phyloP scores from a whole-genome alignment of 306 rosid species.

The Abrus precatorius region DNA sequence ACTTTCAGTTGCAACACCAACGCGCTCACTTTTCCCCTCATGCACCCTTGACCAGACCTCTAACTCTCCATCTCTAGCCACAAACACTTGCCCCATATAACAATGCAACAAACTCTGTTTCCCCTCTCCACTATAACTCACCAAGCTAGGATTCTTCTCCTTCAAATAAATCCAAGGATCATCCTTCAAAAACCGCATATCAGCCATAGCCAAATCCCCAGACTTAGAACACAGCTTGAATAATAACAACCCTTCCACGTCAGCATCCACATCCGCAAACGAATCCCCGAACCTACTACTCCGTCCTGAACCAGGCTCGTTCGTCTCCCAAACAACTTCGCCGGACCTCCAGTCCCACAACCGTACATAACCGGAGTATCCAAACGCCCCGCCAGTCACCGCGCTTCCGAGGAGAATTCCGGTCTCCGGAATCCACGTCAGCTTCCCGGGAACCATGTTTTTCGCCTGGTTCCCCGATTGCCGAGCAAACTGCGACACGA shows the following conservation, averaged over 20 bases:
- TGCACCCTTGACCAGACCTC: conserved; percentile 85
- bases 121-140: conserved; percentile 44
- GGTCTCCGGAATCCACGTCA: conserved; percentile 71
- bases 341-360: conserved; percentile 84
- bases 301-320: conserved; percentile 88
- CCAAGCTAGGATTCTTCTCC: conserved; percentile 80
- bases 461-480: conserved; percentile 80
- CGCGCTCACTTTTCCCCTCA: conserved; percentile 28
- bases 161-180: conserved; percentile 92
- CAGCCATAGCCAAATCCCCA: conserved; percentile 92
- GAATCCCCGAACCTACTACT: conserved; percentile 87
- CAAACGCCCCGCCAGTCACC: conserved; percentile 72
- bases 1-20: conserved; percentile 30
- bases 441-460: conserved; percentile 65
- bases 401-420: conserved; percentile 69
- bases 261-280: conserved; percentile 73
- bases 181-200: conserved; percentile 70
- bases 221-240: conserved; percentile 86
- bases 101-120: conserved; percentile 59
- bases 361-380: conserved; percentile 79
- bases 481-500: conserved; percentile 63
- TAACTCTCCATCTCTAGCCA: conserved; percentile 76
- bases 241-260: conserved; percentile 63
- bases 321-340: conserved; percentile 80
- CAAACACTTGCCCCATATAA: conserved; percentile 75